Percentiles rank a stretch among this genome's conserved stretches.
These are phyloP conservation scores for Phanerochaete sordida DNA, from an alignment of 768 basidiomycete genomes.

Conservation along the genomic window DNA sequence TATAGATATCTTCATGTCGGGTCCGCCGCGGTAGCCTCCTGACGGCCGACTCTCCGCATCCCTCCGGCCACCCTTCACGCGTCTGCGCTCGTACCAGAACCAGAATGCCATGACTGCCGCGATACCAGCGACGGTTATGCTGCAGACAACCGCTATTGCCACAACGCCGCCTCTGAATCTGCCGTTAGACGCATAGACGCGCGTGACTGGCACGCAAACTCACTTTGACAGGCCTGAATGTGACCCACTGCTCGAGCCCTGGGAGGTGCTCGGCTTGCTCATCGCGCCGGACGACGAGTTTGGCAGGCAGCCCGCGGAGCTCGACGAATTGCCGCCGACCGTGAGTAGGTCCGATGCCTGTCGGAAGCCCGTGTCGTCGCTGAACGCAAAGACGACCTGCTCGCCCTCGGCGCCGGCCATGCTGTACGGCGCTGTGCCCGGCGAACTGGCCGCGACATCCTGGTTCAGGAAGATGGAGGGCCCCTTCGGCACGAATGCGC, in stretches of 20 bases:
- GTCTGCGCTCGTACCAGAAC: slow-evolving; percentile 35
- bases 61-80: slow-evolving; percentile 20
- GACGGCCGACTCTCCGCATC: neutral
- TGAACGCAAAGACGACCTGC: slow-evolving; percentile 42
- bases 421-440: slow-evolving; percentile 39
- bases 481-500: slow-evolving; percentile 29
- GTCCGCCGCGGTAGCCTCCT: neutral
- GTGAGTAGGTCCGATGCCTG: slow-evolving; percentile 43
- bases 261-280: neutral
- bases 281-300: neutral
- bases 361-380: slow-evolving; percentile 34
- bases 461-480: slow-evolving; percentile 23
- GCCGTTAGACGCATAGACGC: neutral
- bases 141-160: slow-evolving; percentile 35
- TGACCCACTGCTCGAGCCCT: slow-evolving; percentile 19
- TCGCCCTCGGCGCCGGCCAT: slow-evolving; percentile 36
- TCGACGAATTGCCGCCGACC: slow-evolving; percentile 28
- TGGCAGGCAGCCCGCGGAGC: slow-evolving; percentile 25
- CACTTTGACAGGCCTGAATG: slow-evolving; percentile 6
- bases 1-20: neutral
- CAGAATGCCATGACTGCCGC: slow-evolving; percentile 41
- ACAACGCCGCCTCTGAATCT: slow-evolving; percentile 40
- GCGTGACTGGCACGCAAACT: slow-evolving; percentile 5
- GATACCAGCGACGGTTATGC: slow-evolving; percentile 38
- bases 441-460: slow-evolving; percentile 19